phyloP scores from a whole-genome alignment of 345 rosid species.

The Populus davidiana region DNA sequence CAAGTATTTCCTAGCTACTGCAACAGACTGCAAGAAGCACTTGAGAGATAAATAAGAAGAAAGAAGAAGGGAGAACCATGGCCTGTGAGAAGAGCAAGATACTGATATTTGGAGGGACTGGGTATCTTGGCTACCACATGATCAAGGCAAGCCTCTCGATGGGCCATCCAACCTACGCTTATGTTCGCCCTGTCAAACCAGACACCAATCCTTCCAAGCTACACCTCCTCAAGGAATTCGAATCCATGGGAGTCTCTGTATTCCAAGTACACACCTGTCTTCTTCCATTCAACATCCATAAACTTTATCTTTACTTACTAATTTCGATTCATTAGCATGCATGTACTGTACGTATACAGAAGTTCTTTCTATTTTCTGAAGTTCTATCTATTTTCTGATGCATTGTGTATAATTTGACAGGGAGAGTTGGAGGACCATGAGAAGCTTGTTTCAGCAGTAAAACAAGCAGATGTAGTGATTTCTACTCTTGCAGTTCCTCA shows the following conservation, averaged over 20 bases:
- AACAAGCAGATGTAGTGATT: slow-evolving; percentile 40
- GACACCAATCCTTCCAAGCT: slow-evolving; percentile 16
- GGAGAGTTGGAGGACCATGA: slow-evolving; percentile 38
- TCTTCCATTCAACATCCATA: background rate
- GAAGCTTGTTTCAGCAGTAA: slow-evolving; percentile 27
- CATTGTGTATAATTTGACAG: background rate
- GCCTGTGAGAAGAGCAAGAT: slow-evolving; percentile 9
- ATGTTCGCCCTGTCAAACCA: slow-evolving; percentile 22
- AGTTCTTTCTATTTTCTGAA: too few relatives aligned
- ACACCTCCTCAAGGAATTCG: slow-evolving; percentile 16
- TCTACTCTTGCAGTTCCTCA: slow-evolving; percentile 39
- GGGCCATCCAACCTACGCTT: slow-evolving; percentile 16
- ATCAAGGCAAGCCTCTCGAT: slow-evolving; percentile 8
- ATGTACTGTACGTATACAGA: too few relatives aligned
- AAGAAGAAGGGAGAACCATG: background rate
- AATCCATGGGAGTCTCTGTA: slow-evolving; percentile 30
- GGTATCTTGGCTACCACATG: slow-evolving; percentile 12
- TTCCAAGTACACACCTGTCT: slow-evolving; percentile 15
- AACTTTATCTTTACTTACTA: background rate
- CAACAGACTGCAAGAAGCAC: too few relatives aligned
- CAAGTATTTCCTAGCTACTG: too few relatives aligned
- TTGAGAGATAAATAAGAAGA: too few relatives aligned
- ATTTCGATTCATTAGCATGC: too few relatives aligned
- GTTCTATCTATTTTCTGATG: too few relatives aligned
- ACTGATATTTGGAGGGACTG: slow-evolving; percentile 13